Base-by-base conservation (phyloP, 345 rosid genomes). In the Carallia pectinifolia region DNA sequence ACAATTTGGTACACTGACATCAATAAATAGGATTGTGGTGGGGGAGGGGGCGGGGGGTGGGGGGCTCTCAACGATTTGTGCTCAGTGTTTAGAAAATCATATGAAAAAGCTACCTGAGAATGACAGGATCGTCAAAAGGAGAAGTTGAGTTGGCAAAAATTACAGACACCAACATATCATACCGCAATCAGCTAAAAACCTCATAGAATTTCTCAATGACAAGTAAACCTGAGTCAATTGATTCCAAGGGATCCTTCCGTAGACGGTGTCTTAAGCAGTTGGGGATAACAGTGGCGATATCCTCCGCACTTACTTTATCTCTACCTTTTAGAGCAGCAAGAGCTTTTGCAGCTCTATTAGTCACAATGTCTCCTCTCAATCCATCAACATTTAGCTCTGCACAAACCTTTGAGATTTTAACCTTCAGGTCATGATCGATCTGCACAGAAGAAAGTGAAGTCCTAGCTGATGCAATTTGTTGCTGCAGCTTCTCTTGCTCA, bases 301-400 rank as follows among this genome's bases (percentile, higher is more conserved):
- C 97, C 66, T 95, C 99, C 0, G 97, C 79, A 56, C 86, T 83
- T 13, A 92, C 97, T 18, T 72, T 68, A 62, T 92, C 96, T 81
- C 92, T 90, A 73, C 92, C 92, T 80, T 90, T 95, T 36, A 95
- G 80, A 70, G 97, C 83, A 33, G 96, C 97, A 66, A 95, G 87
- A 73, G 97, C 96, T 82, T 95, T 90, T 3, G 97, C 97, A 44
- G 97, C 97, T 85, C 99, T 90, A 62, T 95, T 95, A n/a, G 89
- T 87, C 72, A 90, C 97, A 4, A 90, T 92, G 60, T 95, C 99
- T 73, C 97, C 99, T 84, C 99, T 85, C 80, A 92, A 77, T 31
- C 99, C 99, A 30, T 92, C 97, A 0, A 95, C 97, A 81, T 95
- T 91, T 31, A 95, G 90, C 85, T 90, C 97, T 0, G 99, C 69